Base-by-base conservation (phyloP, 225 moss, liverwort and hornwort genomes). In the Antitrichia curtipendula region DNA sequence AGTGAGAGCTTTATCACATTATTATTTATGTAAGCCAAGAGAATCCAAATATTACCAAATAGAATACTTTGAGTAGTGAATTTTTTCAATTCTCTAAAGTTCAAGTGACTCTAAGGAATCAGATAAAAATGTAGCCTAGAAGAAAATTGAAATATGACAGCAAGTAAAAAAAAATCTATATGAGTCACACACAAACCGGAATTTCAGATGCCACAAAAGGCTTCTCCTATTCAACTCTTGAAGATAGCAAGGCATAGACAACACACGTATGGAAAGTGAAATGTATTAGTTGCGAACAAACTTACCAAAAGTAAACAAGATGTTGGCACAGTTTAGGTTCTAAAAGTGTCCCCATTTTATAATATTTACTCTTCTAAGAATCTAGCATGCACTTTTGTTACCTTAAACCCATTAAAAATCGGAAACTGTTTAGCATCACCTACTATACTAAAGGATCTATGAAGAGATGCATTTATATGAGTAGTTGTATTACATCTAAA, bases 211-310 rank as follows among this genome's bases (percentile, higher is more conserved):
- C 28, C 16, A 9, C 3, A 16, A 71, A 16, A 43, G 27, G 1
- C 27, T 24, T 70, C 9, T 16, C 43, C 27, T 27, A 41, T 3
- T 43, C 3, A 71, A 43, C 1, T 40, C 13, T 38, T 38, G 14
- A 14, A 24, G 69, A 69, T 25, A 69, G 3, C 14, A 40, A 71
- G 15, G 25, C 6, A 43, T 43, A 16, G 28, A 16, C 16, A 28
- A 43, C 3, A 10, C 10, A 28, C 0, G 7, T 45, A 10, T 29
- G 2, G 29, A 73, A 47, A 47, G 7, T 18, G 0, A 7, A 18
- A 6, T 47, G 8, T 19, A 29, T 29, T 47, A 18, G 18, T 73
- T 29, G 0, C 0, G 0, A 47, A 29, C 0, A 47, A 1, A 29
- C 28, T 45, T 17, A 10, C 0, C 0, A 0, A 18, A 18, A 18